These are phyloP conservation scores for Fusarium sp. DNA, from an alignment of 2,329 filamentous ascomycete genomes.

Conservation along the genomic window DNA sequence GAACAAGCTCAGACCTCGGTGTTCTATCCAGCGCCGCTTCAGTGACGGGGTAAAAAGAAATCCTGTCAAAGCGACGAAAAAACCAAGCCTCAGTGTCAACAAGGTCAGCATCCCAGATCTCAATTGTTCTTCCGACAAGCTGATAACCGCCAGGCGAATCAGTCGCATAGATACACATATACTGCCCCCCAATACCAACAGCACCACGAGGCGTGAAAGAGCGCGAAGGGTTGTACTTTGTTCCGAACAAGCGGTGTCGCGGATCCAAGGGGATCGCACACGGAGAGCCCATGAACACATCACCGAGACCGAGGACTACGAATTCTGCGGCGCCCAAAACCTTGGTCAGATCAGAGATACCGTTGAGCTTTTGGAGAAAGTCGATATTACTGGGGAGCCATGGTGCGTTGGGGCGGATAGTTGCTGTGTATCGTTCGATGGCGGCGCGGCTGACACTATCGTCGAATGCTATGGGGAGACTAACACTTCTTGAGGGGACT, in stretches of 20 bases:
- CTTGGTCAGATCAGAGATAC: constrained; percentile 40
- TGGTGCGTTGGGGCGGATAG: constrained; percentile 67
- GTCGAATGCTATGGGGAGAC: constrained; percentile 52
- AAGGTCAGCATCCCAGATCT: constrained; percentile 45
- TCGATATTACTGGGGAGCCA: constrained; percentile 71
- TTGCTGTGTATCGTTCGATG: constrained; percentile 68
- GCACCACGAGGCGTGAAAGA: constrained; percentile 49
- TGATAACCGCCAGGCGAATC: constrained; percentile 52
- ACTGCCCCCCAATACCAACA: constrained; percentile 50
- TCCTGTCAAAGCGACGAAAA: constrained; percentile 47
- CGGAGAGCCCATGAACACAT: constrained; percentile 52
- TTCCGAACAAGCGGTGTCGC: constrained; percentile 48
- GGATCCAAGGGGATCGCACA: constrained; percentile 49
- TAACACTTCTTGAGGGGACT: constrained; percentile 45
- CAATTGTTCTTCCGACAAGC: constrained; percentile 48
- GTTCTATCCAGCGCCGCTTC: constrained; percentile 43
- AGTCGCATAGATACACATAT: constrained; percentile 52
- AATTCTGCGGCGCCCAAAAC: constrained; percentile 47
- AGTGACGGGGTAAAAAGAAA: constrained; percentile 45
- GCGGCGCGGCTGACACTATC: constrained; percentile 57
- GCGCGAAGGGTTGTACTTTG: constrained; percentile 51
- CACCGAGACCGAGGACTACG: constrained; percentile 51
- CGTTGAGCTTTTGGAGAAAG: constrained; percentile 56
- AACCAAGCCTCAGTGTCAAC: constrained; percentile 35
- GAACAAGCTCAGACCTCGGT: constrained; percentile 38